phyloP scores from a whole-genome alignment of 2,329 filamentous ascomycete species.

The Alternaria alternata region DNA sequence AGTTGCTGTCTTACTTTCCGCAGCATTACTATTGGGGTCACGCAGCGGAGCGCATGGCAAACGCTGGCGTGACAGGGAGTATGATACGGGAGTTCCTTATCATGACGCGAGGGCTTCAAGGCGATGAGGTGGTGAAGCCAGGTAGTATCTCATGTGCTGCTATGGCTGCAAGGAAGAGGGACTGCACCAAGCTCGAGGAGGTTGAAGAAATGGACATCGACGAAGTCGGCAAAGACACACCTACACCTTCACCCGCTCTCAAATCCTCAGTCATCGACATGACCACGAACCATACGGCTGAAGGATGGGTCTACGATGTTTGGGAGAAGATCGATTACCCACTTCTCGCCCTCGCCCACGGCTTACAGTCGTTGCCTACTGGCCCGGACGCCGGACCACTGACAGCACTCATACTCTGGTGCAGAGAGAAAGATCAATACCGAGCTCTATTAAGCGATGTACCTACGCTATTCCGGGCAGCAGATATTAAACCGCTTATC shows the following conservation, averaged over 20 bases:
- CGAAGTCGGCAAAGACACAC: not conserved
- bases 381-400: slow-evolving; percentile 28
- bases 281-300: slow-evolving; percentile 17
- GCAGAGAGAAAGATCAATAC: slow-evolving; percentile 4
- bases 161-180: not conserved
- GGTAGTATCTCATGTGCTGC: not conserved
- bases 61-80: not conserved
- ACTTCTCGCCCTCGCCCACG: slow-evolving; percentile 25
- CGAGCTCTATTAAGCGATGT: slow-evolving; percentile 20
- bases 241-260: not conserved
- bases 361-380: slow-evolving; percentile 17
- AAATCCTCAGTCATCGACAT: not conserved
- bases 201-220: not conserved
- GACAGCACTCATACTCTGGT: slow-evolving; percentile 24
- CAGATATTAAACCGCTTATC: slow-evolving; percentile 16
- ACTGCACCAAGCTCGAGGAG: not conserved
- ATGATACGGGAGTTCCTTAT: not conserved
- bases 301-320: slow-evolving; percentile 16
- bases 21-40: slow-evolving; percentile 27
- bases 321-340: slow-evolving; percentile 28
- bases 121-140: not conserved
- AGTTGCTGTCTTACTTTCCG: slow-evolving; percentile 27
- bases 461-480: slow-evolving; percentile 8
- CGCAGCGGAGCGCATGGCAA: slow-evolving; percentile 14
- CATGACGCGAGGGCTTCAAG: slow-evolving; percentile 15